A percentile compares a stretch with the other conserved stretches of the same genome.
Conservation (phyloP, 805 yeast species). For the Candida methanosorbosa region DNA sequence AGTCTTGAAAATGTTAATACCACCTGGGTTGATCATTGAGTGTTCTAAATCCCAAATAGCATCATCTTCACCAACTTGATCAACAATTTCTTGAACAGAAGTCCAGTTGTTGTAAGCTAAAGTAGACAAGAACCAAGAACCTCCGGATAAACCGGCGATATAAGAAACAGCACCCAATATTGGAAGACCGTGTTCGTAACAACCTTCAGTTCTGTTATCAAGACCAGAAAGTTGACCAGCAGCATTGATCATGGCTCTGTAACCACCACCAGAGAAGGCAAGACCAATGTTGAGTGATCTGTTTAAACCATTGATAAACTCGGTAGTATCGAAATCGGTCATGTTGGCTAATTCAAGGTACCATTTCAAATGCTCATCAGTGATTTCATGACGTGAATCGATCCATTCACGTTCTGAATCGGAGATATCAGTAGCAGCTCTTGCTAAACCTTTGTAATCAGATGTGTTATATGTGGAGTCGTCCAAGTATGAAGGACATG, state of each 20-base stretch:
- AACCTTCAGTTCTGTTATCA: conserved; percentile 59
- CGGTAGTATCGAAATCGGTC: conserved; percentile 38
- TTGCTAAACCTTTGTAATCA: conserved; percentile 17
- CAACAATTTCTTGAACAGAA: conserved; percentile 51
- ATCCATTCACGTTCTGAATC: conserved; percentile 46
- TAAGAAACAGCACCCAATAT: conserved; percentile 70
- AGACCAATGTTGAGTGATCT: conserved; percentile 42
- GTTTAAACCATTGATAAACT: conserved; percentile 29
- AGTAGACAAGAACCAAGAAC: conserved; percentile 73
- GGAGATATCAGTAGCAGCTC: conserved; percentile 42
- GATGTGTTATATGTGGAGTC: conserved; percentile 9
- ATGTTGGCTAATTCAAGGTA: conserved; percentile 39
- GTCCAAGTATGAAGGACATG: conserved; percentile 36
- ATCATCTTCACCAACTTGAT: conserved; percentile 25
- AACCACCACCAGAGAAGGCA: conserved; percentile 83
- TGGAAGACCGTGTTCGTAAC: conserved; percentile 49
- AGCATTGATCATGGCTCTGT: conserved; percentile 79
- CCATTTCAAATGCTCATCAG: conserved; percentile 34
- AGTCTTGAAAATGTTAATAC: conserved; percentile 45
- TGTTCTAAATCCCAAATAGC: conserved; percentile 64
- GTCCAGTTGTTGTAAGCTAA: conserved; percentile 67
- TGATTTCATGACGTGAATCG: conserved; percentile 33
- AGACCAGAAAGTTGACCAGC: conserved; percentile 78
- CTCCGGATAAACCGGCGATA: conserved; percentile 75
- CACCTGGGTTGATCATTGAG: conserved; percentile 55